phyloP scores from a whole-genome alignment of 352 stramenopile species.

The Phytopythium chamaehyphon region DNA sequence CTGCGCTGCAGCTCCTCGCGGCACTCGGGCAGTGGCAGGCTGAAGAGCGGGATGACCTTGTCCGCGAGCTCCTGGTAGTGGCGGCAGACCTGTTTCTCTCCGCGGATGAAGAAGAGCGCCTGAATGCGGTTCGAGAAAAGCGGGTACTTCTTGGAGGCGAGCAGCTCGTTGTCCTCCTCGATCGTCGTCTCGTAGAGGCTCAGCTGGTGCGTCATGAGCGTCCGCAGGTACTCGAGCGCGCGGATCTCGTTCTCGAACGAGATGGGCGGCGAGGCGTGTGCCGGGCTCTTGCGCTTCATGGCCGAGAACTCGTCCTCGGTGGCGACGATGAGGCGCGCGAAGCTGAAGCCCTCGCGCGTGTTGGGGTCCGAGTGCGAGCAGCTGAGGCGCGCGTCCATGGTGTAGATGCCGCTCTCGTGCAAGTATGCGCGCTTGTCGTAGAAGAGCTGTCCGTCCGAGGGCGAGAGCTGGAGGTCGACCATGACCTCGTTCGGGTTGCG shows the following conservation, averaged over 20 bases:
- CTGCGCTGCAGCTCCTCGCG: conserved; percentile 67
- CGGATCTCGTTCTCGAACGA: conserved; percentile 86
- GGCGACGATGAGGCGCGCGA: conserved; percentile 78
- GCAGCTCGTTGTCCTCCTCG: conserved; percentile 80
- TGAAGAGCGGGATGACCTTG: conserved; percentile 82
- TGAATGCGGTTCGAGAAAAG: conserved; percentile 88
- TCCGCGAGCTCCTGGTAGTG: conserved; percentile 82
- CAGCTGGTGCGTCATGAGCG: conserved; percentile 79
- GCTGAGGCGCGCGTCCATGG: conserved; percentile 82
- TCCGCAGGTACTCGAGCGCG: conserved; percentile 64
- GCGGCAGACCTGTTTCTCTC: conserved; percentile 85
- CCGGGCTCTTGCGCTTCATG: conserved; percentile 78
- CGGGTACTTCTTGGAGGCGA: conserved; percentile 74
- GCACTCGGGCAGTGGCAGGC: conserved; percentile 56
- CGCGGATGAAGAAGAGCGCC: conserved; percentile 85
- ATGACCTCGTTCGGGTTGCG: conserved; percentile 98
- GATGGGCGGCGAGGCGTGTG: conserved; percentile 36
- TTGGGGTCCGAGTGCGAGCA: conserved; percentile 82
- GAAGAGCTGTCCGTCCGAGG: conserved; percentile 63
- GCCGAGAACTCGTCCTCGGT: conserved; percentile 80
- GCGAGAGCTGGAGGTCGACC: conserved; percentile 73
- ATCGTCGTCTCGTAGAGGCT: conserved; percentile 82
- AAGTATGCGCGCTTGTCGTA: conserved; percentile 85
- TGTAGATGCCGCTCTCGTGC: conserved; percentile 83
- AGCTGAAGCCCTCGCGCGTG: conserved; percentile 84